phyloP scores from a whole-genome alignment of 2,329 filamentous ascomycete species.

The Metarhizium robertsii region DNA sequence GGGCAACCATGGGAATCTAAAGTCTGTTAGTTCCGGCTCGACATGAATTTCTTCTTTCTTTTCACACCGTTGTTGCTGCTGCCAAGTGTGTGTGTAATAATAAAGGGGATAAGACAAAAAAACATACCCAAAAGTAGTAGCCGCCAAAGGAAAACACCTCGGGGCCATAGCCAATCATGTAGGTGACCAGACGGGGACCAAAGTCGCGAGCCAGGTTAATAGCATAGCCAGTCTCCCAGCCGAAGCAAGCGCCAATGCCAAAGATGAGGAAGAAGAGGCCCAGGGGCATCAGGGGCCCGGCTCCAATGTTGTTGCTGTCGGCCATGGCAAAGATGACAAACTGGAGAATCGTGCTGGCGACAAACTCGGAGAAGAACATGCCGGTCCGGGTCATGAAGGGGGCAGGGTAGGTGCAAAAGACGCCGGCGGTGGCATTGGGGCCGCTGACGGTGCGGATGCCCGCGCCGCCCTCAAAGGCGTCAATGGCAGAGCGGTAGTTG shows the following conservation, averaged over 20 bases:
- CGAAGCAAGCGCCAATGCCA: slow-evolving; percentile 63
- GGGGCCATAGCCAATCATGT: slow-evolving; percentile 57
- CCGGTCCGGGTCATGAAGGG: slow-evolving; percentile 55
- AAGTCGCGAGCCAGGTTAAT: slow-evolving; percentile 68
- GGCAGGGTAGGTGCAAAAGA: slow-evolving; percentile 67
- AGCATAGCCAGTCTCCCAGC: slow-evolving; percentile 69
- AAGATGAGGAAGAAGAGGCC: slow-evolving; percentile 65
- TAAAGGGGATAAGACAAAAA: neutral
- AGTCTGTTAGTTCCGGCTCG: slow-evolving; percentile 2
- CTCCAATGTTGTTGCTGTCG: slow-evolving; percentile 46
- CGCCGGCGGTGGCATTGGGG: slow-evolving; percentile 53
- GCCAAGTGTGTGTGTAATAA: too few species aligned
- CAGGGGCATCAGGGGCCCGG: slow-evolving; percentile 46
- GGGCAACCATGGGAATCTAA: slow-evolving; percentile 62
- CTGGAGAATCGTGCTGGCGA: slow-evolving; percentile 58
- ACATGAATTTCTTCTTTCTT: too few species aligned
- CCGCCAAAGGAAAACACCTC: slow-evolving; percentile 58
- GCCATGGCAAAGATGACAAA: slow-evolving; percentile 64
- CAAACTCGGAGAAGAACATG: slow-evolving; percentile 64
- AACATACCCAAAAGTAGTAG: slow-evolving; percentile 62
- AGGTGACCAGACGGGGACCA: slow-evolving; percentile 56
- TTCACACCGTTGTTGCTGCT: too few species aligned
- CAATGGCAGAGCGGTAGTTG: slow-evolving; percentile 57
- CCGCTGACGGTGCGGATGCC: slow-evolving; percentile 52
- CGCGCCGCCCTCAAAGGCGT: slow-evolving; percentile 50